Conservation (phyloP, 2,329 filamentous ascomycete species). For the Hypoxylon rubiginosum region DNA sequence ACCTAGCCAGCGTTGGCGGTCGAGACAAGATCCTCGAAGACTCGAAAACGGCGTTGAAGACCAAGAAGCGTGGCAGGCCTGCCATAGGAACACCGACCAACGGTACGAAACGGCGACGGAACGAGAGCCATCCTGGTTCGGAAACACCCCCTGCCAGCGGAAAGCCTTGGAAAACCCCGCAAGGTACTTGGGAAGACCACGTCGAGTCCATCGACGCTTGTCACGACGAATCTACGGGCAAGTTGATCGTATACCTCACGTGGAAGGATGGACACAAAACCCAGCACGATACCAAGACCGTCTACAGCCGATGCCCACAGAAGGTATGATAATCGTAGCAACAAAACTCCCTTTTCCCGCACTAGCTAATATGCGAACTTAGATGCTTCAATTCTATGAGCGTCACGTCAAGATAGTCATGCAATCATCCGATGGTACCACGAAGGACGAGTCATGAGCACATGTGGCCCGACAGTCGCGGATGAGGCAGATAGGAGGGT, state of each 20-base stretch:
- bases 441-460: slow-evolving; percentile 38
- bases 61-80: slow-evolving; percentile 70
- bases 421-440: slow-evolving; percentile 40
- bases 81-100: slow-evolving; percentile 56
- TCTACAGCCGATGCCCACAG: slow-evolving; percentile 84
- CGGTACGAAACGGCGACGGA: slow-evolving; percentile 62
- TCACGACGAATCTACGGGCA: slow-evolving; percentile 71
- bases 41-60: slow-evolving; percentile 63
- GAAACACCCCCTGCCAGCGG: slow-evolving; percentile 62
- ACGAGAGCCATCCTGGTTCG: slow-evolving; percentile 64
- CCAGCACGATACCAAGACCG: slow-evolving; percentile 75
- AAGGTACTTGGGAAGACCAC: slow-evolving; percentile 82
- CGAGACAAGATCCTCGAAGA: slow-evolving; percentile 67
- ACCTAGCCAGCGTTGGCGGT: slow-evolving; percentile 74
- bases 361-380: slow-evolving; percentile 9
- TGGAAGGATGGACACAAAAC: slow-evolving; percentile 83
- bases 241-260: slow-evolving; percentile 75
- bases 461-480: neutral
- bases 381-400: slow-evolving; percentile 74
- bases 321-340: slow-evolving; percentile 64
- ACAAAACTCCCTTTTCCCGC: neutral
- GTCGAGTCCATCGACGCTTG: slow-evolving; percentile 79
- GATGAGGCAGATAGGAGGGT: neutral
- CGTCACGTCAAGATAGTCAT: slow-evolving; percentile 68
- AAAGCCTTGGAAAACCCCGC: slow-evolving; percentile 73